Percentiles rank a stretch among this genome's conserved stretches.
Conservation (phyloP, 345 rosid species). For the Eucalyptus cladocalyx region DNA sequence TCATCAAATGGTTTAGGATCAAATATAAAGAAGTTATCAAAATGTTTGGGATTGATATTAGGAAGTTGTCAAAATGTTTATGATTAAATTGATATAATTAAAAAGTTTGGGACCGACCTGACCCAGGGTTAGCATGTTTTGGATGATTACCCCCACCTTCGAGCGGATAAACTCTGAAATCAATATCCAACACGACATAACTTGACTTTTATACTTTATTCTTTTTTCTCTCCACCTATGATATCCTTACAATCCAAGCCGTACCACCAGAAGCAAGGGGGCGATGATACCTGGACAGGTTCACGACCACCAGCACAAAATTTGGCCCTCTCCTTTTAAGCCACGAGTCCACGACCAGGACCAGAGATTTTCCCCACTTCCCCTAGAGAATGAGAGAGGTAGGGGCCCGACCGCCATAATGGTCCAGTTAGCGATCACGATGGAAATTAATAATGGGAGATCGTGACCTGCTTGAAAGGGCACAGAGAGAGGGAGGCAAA, state of each 20-base stretch:
- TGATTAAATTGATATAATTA: accelerated
- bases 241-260: background rate
- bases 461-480: background rate
- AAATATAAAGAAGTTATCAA: accelerated
- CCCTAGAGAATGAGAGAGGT: background rate
- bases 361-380: background rate
- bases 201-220: background rate
- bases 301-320: background rate
- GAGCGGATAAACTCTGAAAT: background rate
- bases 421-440: background rate
- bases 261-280: background rate
- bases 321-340: background rate
- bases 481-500: background rate
- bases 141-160: background rate
- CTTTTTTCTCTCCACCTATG: background rate
- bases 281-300: background rate
- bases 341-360: background rate
- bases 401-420: background rate
- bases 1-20: too few species aligned
- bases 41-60: background rate
- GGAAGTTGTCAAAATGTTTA: accelerated
- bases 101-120: accelerated
- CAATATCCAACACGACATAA: background rate
- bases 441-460: background rate
- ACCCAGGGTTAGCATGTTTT: accelerated